phyloP scores from a whole-genome alignment of 108 stramenopile species.

The Schizochytrium sp. region DNA sequence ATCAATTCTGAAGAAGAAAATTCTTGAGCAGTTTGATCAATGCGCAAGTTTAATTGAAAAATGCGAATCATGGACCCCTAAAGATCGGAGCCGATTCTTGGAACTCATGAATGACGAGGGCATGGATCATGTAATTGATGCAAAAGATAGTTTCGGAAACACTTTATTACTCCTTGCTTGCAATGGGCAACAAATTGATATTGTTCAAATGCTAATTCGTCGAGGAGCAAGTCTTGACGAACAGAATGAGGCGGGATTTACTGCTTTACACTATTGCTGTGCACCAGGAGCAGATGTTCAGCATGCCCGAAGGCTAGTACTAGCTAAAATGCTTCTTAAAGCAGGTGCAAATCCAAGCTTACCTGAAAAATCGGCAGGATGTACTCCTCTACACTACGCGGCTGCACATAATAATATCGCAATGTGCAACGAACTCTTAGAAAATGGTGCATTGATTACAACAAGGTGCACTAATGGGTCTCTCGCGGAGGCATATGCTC shows the following conservation, averaged over 20 bases:
- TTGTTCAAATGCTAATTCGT: constrained; percentile 4
- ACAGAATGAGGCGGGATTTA: constrained; percentile 29
- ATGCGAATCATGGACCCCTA: neutral
- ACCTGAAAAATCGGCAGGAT: neutral
- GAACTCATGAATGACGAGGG: neutral
- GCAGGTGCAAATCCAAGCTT: neutral
- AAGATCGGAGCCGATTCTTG: neutral
- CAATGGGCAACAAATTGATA: neutral
- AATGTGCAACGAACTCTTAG: neutral
- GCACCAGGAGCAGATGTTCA: neutral
- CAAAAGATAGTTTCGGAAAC: neutral
- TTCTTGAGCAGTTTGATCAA: neutral
- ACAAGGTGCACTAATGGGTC: constrained; percentile 9
- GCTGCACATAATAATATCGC: neutral
- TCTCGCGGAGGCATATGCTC: constrained; percentile 37
- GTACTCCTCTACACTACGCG: constrained; percentile 40
- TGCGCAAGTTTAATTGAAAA: neutral
- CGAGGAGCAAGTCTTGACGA: neutral
- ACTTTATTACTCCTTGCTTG: neutral
- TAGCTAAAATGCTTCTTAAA: neutral
- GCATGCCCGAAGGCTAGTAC: too few species aligned
- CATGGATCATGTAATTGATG: neutral
- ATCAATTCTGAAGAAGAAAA: too few species aligned
- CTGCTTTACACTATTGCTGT: constrained; percentile 3
- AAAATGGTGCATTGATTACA: neutral